Percentiles rank a stretch among this genome's conserved stretches.
These are phyloP conservation scores for Fraxinus albicans DNA, from an alignment of 305 asterid species.

Conservation along the genomic window DNA sequence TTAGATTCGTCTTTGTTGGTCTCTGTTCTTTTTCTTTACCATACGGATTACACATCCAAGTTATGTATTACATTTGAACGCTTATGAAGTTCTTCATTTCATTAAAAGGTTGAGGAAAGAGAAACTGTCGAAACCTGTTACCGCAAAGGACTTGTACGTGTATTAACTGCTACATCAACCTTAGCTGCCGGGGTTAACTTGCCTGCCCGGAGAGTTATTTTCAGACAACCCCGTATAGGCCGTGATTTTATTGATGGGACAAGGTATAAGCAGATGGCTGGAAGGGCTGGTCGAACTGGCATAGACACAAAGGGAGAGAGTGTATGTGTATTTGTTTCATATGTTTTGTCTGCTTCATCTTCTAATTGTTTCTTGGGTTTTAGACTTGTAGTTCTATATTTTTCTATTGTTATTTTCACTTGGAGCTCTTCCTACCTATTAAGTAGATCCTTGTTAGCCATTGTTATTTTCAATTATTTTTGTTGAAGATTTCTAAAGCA, in stretches of 20 bases:
- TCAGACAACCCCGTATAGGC: constrained; percentile 98
- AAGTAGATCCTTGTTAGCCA: constrained; percentile 3
- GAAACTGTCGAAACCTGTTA: constrained; percentile 97
- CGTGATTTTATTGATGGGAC: constrained; percentile 97
- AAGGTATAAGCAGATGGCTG: constrained; percentile 97
- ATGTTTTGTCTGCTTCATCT: constrained; percentile 21
- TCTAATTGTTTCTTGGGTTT: constrained; percentile 22
- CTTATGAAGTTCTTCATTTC: constrained; percentile 31
- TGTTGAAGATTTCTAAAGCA: constrained; percentile 11
- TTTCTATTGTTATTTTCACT: constrained; percentile 14
- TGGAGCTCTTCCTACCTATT: constrained; percentile 12
- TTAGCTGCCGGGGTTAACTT: constrained; percentile 99
- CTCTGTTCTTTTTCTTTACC: constrained; percentile 27
- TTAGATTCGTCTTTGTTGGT: constrained; percentile 18
- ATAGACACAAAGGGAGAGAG: constrained; percentile 99
- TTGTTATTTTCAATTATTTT: constrained; percentile 1
- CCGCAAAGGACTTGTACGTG: constrained; percentile 98
- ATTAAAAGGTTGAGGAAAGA: constrained; percentile 87
- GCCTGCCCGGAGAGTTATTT: constrained; percentile 98
- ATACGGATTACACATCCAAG: constrained; percentile 7
- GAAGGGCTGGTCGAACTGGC: constrained; percentile 99
- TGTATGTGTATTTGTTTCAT: constrained; percentile 49
- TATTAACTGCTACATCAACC: constrained; percentile 99
- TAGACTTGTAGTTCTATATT: not conserved
- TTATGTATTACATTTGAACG: constrained; percentile 23